Base-by-base conservation (phyloP, 2,329 filamentous ascomycete genomes). In the Geosmithia flava region DNA sequence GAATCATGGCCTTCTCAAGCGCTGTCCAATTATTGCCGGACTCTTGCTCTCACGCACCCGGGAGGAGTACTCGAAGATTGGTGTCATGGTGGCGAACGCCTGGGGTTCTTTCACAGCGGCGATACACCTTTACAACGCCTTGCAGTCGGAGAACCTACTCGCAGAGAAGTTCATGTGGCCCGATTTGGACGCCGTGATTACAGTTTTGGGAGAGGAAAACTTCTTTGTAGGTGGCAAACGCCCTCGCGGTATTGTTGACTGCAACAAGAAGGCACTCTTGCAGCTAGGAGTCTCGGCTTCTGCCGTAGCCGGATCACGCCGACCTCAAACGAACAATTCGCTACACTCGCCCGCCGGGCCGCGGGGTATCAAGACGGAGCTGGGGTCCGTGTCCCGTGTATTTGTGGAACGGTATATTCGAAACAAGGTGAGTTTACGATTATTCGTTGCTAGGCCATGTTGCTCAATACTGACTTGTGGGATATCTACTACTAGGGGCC, bases 61-160 rank as follows among this genome's bases (percentile, higher is more conserved):
- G 45, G 48, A 52, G 7, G 47, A 49, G 1, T 58, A 59, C 17
- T 60, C 64, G 33, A 55, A 67, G 1, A 7, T 58, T 0, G 59
- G 68, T 2, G 52, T 69, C 11, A 44, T 47, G 0, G 59, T 68
- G 16, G 56, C 54, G 10, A 62, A 65, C 44, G 62, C 62, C 1
- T 72, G 62, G 63, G 65, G 66, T 1, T 65, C 67, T 0, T 57
- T 71, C 11, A 52, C 61, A 11, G 65, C 59, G 44, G 52, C 59
- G 0, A 52, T 51, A 1, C 70, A 75, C 44, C 52, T 74, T 1
- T 72, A 72, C 56, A 66, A 69, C 45, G 67, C 68, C 1, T 47
- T 66, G 1, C 7, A 42, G 0, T 19, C 20, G 10, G n/a, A 42
- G n/a, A 20, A 20, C 3, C n/a, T 42, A 11, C 13, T 42, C 13